Evolutionary conservation across 1,284 basidiomycete species (phyloP).

Genomic region (Quambalaria eucalypti): DNA sequence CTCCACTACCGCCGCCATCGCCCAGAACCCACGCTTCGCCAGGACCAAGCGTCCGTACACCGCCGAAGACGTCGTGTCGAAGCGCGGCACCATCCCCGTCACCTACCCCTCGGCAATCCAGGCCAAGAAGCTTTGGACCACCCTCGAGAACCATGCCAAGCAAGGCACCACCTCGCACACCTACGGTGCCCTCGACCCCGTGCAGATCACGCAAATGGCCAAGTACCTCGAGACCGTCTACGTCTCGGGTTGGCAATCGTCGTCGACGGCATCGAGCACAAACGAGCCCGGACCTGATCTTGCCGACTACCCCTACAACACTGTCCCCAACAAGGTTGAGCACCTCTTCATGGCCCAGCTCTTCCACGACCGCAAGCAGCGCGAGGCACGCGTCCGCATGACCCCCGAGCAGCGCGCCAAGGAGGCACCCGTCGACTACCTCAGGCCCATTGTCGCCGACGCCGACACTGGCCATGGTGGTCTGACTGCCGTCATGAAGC

Average conservation of each 20-base stretch:
- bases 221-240: slow-evolving; percentile 48
- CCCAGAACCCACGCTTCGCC: slow-evolving; percentile 72
- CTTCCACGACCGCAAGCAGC: slow-evolving; percentile 57
- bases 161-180: slow-evolving; percentile 69
- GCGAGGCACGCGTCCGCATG: slow-evolving; percentile 55
- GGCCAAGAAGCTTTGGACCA: slow-evolving; percentile 76
- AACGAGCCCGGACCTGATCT: slow-evolving; percentile 47
- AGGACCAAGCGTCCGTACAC: slow-evolving; percentile 80
- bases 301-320: slow-evolving; percentile 58
- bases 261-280: slow-evolving; percentile 43
- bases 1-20: neutral
- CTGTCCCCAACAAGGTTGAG: slow-evolving; percentile 59
- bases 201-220: slow-evolving; percentile 61
- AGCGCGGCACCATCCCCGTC: slow-evolving; percentile 78
- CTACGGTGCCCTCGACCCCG: slow-evolving; percentile 94
- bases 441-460: slow-evolving; percentile 50
- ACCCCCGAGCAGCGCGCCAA: slow-evolving; percentile 57
- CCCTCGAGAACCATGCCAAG: slow-evolving; percentile 55
- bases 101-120: slow-evolving; percentile 75
- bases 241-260: slow-evolving; percentile 46
- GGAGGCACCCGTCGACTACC: slow-evolving; percentile 49
- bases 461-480: slow-evolving; percentile 69
- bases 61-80: slow-evolving; percentile 82
- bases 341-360: slow-evolving; percentile 59
- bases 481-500: slow-evolving; percentile 89